Evolutionary conservation across 2,329 filamentous ascomycete genomes (phyloP).

Genomic region (Apiospora pterosperma): DNA sequence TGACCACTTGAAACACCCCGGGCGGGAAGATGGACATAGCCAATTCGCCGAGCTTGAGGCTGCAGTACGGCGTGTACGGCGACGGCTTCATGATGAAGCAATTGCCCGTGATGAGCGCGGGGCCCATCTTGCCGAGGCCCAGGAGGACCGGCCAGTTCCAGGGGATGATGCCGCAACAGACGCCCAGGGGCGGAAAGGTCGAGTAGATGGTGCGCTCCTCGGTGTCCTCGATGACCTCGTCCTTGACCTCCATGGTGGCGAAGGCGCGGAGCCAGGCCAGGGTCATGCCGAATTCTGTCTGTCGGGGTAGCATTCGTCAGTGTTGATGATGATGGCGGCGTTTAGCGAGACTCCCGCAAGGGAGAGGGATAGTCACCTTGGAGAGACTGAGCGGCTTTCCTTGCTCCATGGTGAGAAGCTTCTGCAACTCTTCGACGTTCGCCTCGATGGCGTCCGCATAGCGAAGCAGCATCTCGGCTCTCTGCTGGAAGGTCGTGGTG

Average conservation of each 20-base stretch:
- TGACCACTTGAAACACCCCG: slow-evolving; percentile 59
- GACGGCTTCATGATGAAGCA: slow-evolving; percentile 31
- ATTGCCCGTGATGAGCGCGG: slow-evolving; percentile 55
- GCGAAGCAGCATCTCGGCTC: slow-evolving; percentile 16
- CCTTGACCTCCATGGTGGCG: slow-evolving; percentile 28
- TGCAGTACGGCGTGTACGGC: slow-evolving; percentile 41
- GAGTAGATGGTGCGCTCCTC: slow-evolving; percentile 29
- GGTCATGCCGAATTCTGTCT: slow-evolving; percentile 18
- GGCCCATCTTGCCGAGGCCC: slow-evolving; percentile 50
- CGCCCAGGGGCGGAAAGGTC: slow-evolving; percentile 37
- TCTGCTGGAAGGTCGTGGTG: slow-evolving; percentile 18
- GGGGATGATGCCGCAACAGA: slow-evolving; percentile 45
- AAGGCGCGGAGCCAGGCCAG: slow-evolving; percentile 26
- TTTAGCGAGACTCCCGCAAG: no score
- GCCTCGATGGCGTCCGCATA: slow-evolving; percentile 24
- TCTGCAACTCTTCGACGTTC: slow-evolving; percentile 15
- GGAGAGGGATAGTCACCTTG: no score
- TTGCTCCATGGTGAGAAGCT: slow-evolving; percentile 23
- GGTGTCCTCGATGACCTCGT: slow-evolving; percentile 37
- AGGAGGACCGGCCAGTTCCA: slow-evolving; percentile 58
- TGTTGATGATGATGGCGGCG: no score
- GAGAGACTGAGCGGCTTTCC: slow-evolving; percentile 26
- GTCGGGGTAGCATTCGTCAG: background rate
- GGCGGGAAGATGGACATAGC: slow-evolving; percentile 55
- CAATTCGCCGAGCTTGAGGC: slow-evolving; percentile 59